Conservation (phyloP, 352 stramenopile species). For the Elongisporangium undulatum region DNA sequence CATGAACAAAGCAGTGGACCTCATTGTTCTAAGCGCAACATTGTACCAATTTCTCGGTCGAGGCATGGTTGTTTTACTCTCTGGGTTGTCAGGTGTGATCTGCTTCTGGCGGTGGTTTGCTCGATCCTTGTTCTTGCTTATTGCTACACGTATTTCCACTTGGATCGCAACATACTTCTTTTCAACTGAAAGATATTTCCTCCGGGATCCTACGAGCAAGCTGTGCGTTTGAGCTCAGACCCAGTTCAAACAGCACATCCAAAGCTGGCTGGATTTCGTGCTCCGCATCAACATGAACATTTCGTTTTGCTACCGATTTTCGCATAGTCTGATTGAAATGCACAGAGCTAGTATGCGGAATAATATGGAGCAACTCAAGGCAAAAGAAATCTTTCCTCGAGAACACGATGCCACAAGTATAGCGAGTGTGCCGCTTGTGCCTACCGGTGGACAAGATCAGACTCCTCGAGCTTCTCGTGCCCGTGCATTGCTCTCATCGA, state of each 20-base stretch:
- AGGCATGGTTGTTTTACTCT: background rate
- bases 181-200: conserved; percentile 13
- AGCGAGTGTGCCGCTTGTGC: conserved; percentile 23
- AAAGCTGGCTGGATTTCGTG: conserved; percentile 14
- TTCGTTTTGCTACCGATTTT: conserved; percentile 27
- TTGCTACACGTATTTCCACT: conserved; percentile 25
- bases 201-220: conserved; percentile 24
- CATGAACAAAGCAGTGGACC: conserved; percentile 8
- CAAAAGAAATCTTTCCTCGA: too few relatives aligned
- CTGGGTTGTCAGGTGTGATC: conserved; percentile 21
- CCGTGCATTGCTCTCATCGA: conserved; percentile 35
- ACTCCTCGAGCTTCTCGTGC: conserved; percentile 13
- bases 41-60: conserved; percentile 2
- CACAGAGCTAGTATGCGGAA: conserved; percentile 5
- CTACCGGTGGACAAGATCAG: conserved; percentile 14
- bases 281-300: conserved; percentile 20
- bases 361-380: too few relatives aligned
- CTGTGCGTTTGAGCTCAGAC: conserved; percentile 22
- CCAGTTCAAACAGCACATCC: conserved; percentile 22
- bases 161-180: conserved; percentile 19
- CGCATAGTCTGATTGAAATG: conserved; percentile 22
- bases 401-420: conserved; percentile 8
- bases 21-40: conserved; percentile 1
- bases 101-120: conserved; percentile 25
- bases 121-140: conserved; percentile 26